phyloP scores from a whole-genome alignment of 108 stramenopile species.

The Licmophora abbreviata region DNA sequence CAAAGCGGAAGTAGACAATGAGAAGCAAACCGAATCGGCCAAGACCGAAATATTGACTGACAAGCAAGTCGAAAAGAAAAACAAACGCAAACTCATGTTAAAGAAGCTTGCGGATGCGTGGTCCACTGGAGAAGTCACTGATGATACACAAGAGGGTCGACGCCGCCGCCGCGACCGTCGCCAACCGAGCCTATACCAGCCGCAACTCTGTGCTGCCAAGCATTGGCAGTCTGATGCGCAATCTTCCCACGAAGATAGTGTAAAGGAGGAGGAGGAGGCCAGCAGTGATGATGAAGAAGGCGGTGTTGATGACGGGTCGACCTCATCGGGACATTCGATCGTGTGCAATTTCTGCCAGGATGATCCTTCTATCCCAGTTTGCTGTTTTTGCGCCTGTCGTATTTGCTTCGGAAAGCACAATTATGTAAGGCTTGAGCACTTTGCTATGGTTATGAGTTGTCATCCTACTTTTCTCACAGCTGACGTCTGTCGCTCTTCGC shows the following conservation, averaged over 20 bases:
- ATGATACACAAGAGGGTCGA: constrained; percentile 1
- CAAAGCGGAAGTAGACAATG: constrained; percentile 6
- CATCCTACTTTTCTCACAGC: constrained; percentile 18
- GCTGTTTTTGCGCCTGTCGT: constrained; percentile 81
- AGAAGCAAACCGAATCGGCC: constrained; percentile 8
- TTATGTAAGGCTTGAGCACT: constrained; percentile 15
- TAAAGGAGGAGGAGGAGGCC: constrained; percentile 1
- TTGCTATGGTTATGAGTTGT: not conserved
- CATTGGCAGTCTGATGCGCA: constrained; percentile 50
- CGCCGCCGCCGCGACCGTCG: constrained; percentile 13
- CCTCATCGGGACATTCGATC: not conserved
- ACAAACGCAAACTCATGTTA: not conserved
- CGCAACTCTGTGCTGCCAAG: constrained; percentile 38
- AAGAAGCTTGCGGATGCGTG: not conserved
- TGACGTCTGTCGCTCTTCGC: not conserved
- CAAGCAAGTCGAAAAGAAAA: not conserved
- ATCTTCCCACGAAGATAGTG: no score
- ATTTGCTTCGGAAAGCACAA: constrained; percentile 79
- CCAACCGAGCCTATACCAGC: constrained; percentile 42
- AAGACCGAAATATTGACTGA: constrained; percentile 14
- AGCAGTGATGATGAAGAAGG: constrained; percentile 1
- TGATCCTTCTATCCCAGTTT: constrained; percentile 48
- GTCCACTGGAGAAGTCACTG: not conserved
- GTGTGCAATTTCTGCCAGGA: constrained; percentile 58
- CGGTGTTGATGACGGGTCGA: constrained; percentile 1